Evolutionary conservation across 805 yeast genomes (phyloP).

Genomic region (Kluyveromyces lactis): DNA sequence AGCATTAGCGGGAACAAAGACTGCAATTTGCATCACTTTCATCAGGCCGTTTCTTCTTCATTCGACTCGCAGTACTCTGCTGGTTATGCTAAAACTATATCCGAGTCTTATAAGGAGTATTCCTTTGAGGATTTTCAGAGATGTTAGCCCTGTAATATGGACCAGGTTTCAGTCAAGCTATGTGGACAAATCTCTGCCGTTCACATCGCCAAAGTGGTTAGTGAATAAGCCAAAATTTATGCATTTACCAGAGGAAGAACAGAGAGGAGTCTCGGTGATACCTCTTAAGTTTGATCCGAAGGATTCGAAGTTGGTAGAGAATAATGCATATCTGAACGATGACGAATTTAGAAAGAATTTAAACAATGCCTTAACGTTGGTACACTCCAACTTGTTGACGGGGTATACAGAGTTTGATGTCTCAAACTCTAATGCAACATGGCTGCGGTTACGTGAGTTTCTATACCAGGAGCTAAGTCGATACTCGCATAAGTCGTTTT

Average conservation of each 20-base stretch:
- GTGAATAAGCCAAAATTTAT: conserved; percentile 11
- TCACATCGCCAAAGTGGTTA: conserved; percentile 9
- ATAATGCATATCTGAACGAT: neutral
- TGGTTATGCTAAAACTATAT: no score
- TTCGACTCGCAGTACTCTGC: no score
- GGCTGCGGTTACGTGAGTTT: conserved; percentile 10
- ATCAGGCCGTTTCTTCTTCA: no score
- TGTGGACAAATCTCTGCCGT: neutral
- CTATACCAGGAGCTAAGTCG: conserved; percentile 11
- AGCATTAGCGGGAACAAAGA: no score
- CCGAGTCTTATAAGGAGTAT: no score
- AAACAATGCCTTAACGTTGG: conserved; percentile 1
- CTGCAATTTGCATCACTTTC: no score
- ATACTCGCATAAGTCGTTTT: conserved; percentile 2
- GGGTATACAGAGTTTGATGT: neutral
- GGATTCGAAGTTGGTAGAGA: neutral
- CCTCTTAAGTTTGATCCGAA: conserved; percentile 1
- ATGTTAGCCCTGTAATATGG: no score
- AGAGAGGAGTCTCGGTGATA: neutral
- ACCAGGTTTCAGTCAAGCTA: no score
- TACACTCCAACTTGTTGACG: neutral
- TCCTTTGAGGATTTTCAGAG: no score
- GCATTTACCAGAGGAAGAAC: conserved; percentile 13
- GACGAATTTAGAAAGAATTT: conserved; percentile 1
- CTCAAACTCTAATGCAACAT: conserved; percentile 3